A percentile compares a stretch with the other conserved stretches of the same genome.
phyloP scores from a whole-genome alignment of 441 rosid species.

The Brassica balearica region DNA sequence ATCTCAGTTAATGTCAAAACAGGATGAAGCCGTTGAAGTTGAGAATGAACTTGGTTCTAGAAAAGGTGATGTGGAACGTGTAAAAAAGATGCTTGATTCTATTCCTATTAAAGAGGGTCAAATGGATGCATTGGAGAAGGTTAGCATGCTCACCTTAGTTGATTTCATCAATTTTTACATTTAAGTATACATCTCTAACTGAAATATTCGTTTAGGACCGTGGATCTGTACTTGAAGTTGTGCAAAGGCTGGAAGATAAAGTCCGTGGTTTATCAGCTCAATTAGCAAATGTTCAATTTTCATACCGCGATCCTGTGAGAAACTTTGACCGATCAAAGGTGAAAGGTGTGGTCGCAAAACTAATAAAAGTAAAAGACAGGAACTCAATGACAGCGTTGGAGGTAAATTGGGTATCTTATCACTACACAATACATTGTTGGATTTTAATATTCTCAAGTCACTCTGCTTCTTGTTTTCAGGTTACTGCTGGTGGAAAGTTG shows the following conservation, averaged over 20 bases:
- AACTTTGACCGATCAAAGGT: conserved; percentile 93
- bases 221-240: conserved; percentile 67
- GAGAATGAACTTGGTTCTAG: conserved; percentile 78
- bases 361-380: conserved; percentile 85
- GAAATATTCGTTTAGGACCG: conserved; percentile 64
- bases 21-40: conserved; percentile 76
- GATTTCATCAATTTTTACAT: conserved; percentile 9
- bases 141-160: conserved; percentile 38
- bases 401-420: conserved; percentile 55
- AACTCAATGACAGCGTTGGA: conserved; percentile 90
- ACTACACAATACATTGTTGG: conserved; percentile 15
- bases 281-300: conserved; percentile 83
- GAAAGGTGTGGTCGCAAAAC: conserved; percentile 96
- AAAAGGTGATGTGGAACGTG: conserved; percentile 70
- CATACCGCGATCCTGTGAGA: conserved; percentile 82
- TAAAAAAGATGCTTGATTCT: conserved; percentile 63
- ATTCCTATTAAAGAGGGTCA: conserved; percentile 78
- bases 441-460: conserved; percentile 24
- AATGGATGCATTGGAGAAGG: conserved; percentile 93
- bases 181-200: conserved; percentile 28
- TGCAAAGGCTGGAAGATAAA: conserved; percentile 82
- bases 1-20: conserved; percentile 73
- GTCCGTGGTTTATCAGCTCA: conserved; percentile 74
- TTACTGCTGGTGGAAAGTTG: conserved; percentile 95
- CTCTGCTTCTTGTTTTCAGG: conserved; percentile 56